Base-by-base conservation (phyloP, 495 filamentous ascomycete genomes). In the Tuber borchii region DNA sequence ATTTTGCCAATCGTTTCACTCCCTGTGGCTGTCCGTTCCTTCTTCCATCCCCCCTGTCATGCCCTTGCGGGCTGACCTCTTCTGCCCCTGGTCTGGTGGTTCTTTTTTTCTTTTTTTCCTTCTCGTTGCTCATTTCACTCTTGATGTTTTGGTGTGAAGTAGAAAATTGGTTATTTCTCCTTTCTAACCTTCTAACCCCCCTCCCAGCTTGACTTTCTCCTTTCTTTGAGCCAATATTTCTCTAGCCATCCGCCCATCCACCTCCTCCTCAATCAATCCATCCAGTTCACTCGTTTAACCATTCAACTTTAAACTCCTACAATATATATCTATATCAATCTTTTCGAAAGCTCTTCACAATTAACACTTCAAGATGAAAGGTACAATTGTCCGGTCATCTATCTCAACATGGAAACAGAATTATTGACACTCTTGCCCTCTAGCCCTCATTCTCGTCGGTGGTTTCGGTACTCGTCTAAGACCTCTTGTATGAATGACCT, bases 361-460 rank as follows among this genome's bases (percentile, higher is more conserved):
- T 65, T 31, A 3, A 31, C 22, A 31, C 2, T 31, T 65, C 56
- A 65, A 17, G 26, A 65, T 65, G 56, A 65, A 65, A 65, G 56
- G 56, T 65, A 65, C 56, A 8, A 65, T 65, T 65, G 26, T 31
- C 20, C n/a, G 31, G 31, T 6, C 4, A 65, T 31, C 26, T 0
- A 3, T 14, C 56, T 26, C 2, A 31, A 31, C 56, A 5, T 65
- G 2, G n/a, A 6, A 31, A 5, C n/a, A 31, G 26, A 31, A 65
- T 65, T 17, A 31, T 31, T 65, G 26, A 65, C 56, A 31, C 26
- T 31, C 20, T 65, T 31, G 10, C 12, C 56, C 12, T 65, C n/a
- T 65, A 99, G 95, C 95, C 85, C 90, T 99, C 83, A 98, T 99
- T 91, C 95, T 99, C 83, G 95, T 99, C 85, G 95, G 95, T 87